Conservation (phyloP, 1,139 yeast species). For the Candida sp. region DNA sequence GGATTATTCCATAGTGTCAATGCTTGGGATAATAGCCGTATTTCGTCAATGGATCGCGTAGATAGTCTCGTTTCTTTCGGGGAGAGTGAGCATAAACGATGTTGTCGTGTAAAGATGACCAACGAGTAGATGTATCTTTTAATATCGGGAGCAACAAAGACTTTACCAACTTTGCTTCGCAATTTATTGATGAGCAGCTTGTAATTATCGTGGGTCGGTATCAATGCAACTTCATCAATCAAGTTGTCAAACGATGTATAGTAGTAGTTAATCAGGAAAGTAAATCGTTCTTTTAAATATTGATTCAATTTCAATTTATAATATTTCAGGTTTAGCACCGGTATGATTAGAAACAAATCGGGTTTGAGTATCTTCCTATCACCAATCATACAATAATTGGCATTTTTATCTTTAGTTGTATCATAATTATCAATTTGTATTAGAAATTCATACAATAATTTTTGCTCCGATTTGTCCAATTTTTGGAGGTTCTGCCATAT, state of each 20-base stretch:
- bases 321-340: constrained; percentile 16
- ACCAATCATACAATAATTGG: constrained; percentile 9
- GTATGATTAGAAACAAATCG: constrained; percentile 20
- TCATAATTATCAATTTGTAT: constrained; percentile 29
- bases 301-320: constrained; percentile 19
- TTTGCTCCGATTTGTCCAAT: constrained; percentile 16
- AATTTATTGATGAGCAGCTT: constrained; percentile 6
- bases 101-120: constrained; percentile 36
- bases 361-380: constrained; percentile 16
- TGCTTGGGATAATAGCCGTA: constrained; percentile 23
- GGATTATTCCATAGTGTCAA: constrained; percentile 25
- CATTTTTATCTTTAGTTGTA: constrained; percentile 16
- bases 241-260: neutral
- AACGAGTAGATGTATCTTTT: constrained; percentile 37
- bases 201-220: constrained; percentile 1
- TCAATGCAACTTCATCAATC: neutral
- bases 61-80: constrained; percentile 35
- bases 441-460: constrained; percentile 23
- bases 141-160: constrained; percentile 34
- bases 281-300: constrained; percentile 35
- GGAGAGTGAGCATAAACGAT: constrained; percentile 37
- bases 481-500: constrained; percentile 25
- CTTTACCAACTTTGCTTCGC: constrained; percentile 11
- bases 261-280: constrained; percentile 25
- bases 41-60: constrained; percentile 27